Evolutionary conservation across 2,329 filamentous ascomycete species (phyloP), one percentile per base, ranked within the genome.

Genomic region (Cordyceps cicadae): DNA sequence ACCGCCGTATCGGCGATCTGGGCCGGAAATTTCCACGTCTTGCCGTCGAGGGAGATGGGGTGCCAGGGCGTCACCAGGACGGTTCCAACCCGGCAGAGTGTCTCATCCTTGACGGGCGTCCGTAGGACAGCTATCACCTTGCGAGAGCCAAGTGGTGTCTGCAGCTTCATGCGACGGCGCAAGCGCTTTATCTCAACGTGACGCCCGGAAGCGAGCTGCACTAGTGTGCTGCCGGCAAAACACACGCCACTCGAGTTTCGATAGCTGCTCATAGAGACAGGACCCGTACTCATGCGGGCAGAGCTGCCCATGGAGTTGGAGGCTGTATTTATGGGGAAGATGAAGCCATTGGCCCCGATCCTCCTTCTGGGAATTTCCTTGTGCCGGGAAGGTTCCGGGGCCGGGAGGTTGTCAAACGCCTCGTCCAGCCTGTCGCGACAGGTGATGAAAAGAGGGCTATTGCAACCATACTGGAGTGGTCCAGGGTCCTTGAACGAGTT

Each of bases 401-500:
- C 67, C 0, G 78, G 76, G 1, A 81, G 69, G 6, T 64, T 70
- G 62, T 83, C 78, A 63, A 83, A 83, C 0, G 77, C 77, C 0
- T 65, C 65, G 60, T 84, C 79, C 0, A 86, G 75, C 1, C 69
- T 65, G 53, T 81, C 74, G 9, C 81, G 73, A 66, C 79, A 85
- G 6, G 69, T 64, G 15, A 70, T 67, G 66, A 87, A 87, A 3
- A 86, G 72, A 0, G 77, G 74, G 56, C 79, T 83, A 1, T 75
- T 67, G 0, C 66, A 65, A 17, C 82, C 78, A 65, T 86, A 87
- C 63, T 77, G 74, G 7, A 82, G 75, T 4, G 83, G 81, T 0
- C 84, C 84, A 0, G 79, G 72, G 62, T 87, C 84, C 66, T 85
- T 85, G 77, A 86, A 86, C 0, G 79, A 81, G 67, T 84, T 85